Percentiles rank a stretch among this genome's conserved stretches.
Evolutionary conservation across 2,329 filamentous ascomycete species (phyloP).

Genomic region (Elsinoe arachidis): DNA sequence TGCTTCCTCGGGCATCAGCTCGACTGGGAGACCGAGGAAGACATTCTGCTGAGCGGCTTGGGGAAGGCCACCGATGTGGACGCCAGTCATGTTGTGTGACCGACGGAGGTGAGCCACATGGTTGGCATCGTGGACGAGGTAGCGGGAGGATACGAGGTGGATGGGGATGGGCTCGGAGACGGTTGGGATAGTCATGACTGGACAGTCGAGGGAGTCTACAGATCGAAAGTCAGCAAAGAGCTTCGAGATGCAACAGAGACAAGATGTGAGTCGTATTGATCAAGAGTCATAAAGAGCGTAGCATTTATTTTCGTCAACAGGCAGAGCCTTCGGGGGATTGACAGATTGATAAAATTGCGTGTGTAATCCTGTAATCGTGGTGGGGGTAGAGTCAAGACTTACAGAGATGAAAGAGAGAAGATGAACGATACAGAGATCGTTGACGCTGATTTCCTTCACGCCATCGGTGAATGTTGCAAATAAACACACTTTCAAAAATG

Average conservation of each 20-base stretch:
- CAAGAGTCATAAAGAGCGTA: conserved; percentile 34
- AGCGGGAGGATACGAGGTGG: conserved; percentile 68
- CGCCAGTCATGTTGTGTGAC: conserved; percentile 73
- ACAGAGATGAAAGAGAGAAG: background rate
- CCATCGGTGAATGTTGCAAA: conserved; percentile 5
- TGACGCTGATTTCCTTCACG: background rate
- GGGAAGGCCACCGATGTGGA: conserved; percentile 77
- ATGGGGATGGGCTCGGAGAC: conserved; percentile 61
- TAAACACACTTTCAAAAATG: conserved; percentile 16
- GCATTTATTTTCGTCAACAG: conserved; percentile 47
- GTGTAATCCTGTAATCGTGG: conserved; percentile 46
- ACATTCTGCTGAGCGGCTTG: conserved; percentile 93
- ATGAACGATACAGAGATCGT: conserved; percentile 4
- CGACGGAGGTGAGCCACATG: conserved; percentile 70
- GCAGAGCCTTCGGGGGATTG: conserved; percentile 65
- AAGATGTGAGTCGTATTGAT: background rate
- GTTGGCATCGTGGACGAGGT: conserved; percentile 82
- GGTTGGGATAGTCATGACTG: conserved; percentile 26
- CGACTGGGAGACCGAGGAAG: conserved; percentile 78
- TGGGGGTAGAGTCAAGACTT: background rate
- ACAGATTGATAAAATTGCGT: conserved; percentile 58
- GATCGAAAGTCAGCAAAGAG: conserved; percentile 5
- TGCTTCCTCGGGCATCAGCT: conserved; percentile 87
- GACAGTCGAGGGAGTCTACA: conserved; percentile 19
- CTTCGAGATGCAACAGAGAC: background rate